phyloP scores from a whole-genome alignment of 306 rosid species.

The Crataegus laevigata region DNA sequence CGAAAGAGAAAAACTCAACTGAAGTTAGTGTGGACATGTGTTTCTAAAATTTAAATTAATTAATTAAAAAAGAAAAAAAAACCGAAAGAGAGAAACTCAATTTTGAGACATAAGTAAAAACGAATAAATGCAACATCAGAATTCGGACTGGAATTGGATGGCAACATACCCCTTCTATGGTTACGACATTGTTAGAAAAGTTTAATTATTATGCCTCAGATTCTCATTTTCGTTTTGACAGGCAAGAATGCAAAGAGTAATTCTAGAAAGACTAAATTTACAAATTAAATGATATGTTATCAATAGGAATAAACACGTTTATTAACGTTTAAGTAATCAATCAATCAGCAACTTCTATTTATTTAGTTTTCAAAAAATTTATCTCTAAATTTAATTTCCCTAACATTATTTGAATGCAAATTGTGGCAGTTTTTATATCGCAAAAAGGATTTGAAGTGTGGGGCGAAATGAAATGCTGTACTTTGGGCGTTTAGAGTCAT shows the following conservation, averaged over 20 bases:
- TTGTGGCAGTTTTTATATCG: neutral
- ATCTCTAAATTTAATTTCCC: too few species aligned
- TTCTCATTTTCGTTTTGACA: conserved; percentile 4
- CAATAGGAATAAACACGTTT: too few species aligned
- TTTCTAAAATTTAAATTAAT: too few species aligned
- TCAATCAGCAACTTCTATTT: too few species aligned
- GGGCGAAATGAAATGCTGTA: neutral
- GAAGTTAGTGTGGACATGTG: too few species aligned
- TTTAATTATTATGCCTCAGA: conserved; percentile 16
- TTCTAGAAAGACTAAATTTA: accelerated
- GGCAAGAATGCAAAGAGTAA: neutral
- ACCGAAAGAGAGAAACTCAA: neutral
- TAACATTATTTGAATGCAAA: neutral
- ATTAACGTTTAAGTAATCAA: too few species aligned
- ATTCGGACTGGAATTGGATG: neutral
- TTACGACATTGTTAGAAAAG: neutral
- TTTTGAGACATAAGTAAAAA: neutral
- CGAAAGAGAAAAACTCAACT: neutral
- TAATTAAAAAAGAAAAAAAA: too few species aligned
- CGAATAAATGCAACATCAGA: neutral
- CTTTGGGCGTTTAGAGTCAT: conserved; percentile 1
- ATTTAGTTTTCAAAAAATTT: too few species aligned
- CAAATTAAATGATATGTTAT: too few species aligned
- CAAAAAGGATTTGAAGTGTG: neutral
- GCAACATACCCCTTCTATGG: neutral